Conservation (phyloP, 2,329 filamentous ascomycete species). For the Karstenula rhodostoma region DNA sequence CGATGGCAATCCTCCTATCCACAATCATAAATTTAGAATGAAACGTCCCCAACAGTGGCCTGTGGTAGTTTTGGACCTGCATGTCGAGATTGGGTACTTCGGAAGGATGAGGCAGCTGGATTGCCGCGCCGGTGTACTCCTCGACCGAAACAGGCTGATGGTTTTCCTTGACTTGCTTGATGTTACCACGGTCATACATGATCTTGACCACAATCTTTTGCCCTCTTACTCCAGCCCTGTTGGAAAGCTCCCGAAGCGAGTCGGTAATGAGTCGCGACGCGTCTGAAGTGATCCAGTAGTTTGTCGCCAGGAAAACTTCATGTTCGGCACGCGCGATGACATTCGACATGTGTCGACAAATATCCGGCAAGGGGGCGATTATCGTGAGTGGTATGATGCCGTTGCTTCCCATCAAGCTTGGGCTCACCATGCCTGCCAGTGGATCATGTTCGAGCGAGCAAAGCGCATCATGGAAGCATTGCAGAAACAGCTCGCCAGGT, state of each 20-base stretch:
- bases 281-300: constrained; percentile 76
- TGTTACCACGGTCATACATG: constrained; percentile 75
- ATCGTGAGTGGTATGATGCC: constrained; percentile 74
- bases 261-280: constrained; percentile 73
- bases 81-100: constrained; percentile 77
- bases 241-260: constrained; percentile 73
- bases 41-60: constrained; percentile 74
- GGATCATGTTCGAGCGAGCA: constrained; percentile 63
- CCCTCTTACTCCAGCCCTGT: constrained; percentile 66
- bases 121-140: constrained; percentile 62
- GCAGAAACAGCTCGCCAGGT: constrained; percentile 74
- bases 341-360: constrained; percentile 76
- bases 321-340: constrained; percentile 75
- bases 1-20: constrained; percentile 72
- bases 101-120: constrained; percentile 67
- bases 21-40: constrained; percentile 82
- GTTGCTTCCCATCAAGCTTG: constrained; percentile 65
- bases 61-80: constrained; percentile 77
- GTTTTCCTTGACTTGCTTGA: constrained; percentile 70
- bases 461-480: constrained; percentile 72
- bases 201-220: constrained; percentile 72
- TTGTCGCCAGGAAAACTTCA: constrained; percentile 78
- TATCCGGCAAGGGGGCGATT: constrained; percentile 73
- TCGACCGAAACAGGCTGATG: constrained; percentile 67
- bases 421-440: constrained; percentile 63